A percentile compares a stretch with the other conserved stretches of the same genome.
Evolutionary conservation across 1,139 yeast genomes (phyloP).

Genomic region (Blastobotrys niveus): DNA sequence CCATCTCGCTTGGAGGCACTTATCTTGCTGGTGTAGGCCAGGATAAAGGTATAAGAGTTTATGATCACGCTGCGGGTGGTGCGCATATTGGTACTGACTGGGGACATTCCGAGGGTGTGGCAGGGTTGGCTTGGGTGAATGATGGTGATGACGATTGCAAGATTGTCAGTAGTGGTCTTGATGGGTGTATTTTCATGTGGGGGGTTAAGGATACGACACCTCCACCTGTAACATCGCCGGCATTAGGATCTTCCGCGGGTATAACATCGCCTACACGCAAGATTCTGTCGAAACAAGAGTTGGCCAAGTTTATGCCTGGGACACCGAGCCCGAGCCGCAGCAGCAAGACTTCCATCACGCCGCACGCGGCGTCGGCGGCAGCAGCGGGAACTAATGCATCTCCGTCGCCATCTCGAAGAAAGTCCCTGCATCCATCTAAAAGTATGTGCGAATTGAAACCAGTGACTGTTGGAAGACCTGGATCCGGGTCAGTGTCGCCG

Average conservation of each 20-base stretch:
- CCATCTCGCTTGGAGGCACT: conserved; percentile 26
- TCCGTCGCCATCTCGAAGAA: not conserved
- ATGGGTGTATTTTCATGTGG: conserved; percentile 31
- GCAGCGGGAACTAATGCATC: not conserved
- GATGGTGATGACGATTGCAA: conserved; percentile 22
- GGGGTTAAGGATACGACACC: conserved; percentile 7
- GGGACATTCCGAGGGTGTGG: conserved; percentile 61
- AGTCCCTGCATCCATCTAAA: conserved; percentile 14
- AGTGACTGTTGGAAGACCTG: no score
- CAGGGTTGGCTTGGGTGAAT: conserved; percentile 37
- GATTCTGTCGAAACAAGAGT: conserved; percentile 25
- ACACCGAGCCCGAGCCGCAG: conserved; percentile 2
- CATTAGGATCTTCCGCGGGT: not conserved
- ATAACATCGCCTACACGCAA: conserved; percentile 22
- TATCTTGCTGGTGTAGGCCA: conserved; percentile 43
- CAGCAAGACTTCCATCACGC: not conserved
- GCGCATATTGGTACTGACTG: conserved; percentile 46
- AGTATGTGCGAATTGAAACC: conserved; percentile 16
- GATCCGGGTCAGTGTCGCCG: not conserved
- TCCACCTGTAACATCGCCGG: not conserved
- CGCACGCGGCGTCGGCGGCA: not conserved
- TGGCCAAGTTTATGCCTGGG: conserved; percentile 21
- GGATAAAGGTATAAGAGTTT: conserved; percentile 54
- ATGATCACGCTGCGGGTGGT: conserved; percentile 47
- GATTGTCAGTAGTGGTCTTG: conserved; percentile 28